Evolutionary conservation across 352 stramenopile genomes (phyloP).

Genomic region (Phytophthora lateralis): DNA sequence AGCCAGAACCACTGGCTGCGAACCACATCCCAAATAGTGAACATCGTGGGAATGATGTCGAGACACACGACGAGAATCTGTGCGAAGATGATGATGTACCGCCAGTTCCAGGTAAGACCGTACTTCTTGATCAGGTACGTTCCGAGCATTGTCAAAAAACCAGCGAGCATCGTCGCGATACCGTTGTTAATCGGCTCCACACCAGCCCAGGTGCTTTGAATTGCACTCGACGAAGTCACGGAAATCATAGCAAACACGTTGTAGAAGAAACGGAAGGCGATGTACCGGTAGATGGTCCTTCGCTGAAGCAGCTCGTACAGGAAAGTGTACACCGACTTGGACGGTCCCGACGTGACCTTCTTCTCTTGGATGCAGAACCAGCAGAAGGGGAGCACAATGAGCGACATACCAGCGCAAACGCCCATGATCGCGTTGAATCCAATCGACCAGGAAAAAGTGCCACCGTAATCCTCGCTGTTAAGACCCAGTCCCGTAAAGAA

Average conservation of each 20-base stretch:
- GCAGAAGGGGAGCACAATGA: constrained; percentile 44
- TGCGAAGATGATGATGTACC: constrained; percentile 41
- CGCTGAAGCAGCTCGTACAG: constrained; percentile 53
- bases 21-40: constrained; percentile 75
- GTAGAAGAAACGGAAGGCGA: constrained; percentile 61
- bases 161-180: constrained; percentile 55
- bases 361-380: constrained; percentile 61
- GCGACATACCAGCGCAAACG: constrained; percentile 38
- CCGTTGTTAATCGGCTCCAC: constrained; percentile 69
- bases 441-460: constrained; percentile 61
- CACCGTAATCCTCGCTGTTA: constrained; percentile 58
- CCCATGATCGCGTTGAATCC: constrained; percentile 64
- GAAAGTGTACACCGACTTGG: constrained; percentile 43
- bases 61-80: constrained; percentile 54
- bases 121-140: constrained; percentile 42
- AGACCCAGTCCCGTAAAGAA: constrained; percentile 57
- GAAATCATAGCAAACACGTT: constrained; percentile 55
- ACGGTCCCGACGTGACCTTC: constrained; percentile 25
- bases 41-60: constrained; percentile 53
- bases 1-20: constrained; percentile 75
- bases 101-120: constrained; percentile 63
- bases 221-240: constrained; percentile 54
- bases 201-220: constrained; percentile 60
- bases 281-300: constrained; percentile 54
- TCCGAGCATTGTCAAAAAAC: constrained; percentile 48